Percentiles rank a stretch among this genome's conserved stretches.
Evolutionary conservation across 495 filamentous ascomycete genomes (phyloP).

Genomic region (Peziza echinospora): DNA sequence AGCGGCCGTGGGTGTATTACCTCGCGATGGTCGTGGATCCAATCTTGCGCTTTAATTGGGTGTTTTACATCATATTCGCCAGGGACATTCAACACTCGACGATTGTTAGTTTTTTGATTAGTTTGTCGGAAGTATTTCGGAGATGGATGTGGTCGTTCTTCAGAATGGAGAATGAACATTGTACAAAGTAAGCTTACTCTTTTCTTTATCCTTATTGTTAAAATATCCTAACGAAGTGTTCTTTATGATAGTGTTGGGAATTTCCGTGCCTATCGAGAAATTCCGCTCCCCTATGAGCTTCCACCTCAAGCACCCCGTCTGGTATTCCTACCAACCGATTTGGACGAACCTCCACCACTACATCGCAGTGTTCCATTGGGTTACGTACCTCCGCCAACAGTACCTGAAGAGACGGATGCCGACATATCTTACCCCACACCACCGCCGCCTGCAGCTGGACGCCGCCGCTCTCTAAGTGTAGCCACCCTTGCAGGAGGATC

Average conservation of each 20-base stretch:
- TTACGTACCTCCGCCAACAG: conserved; percentile 5
- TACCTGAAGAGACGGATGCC: not conserved
- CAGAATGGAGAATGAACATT: conserved; percentile 93
- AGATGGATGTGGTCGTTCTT: conserved; percentile 79
- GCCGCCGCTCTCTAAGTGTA: not conserved
- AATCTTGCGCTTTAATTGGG: conserved; percentile 84
- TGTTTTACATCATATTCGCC: conserved; percentile 73
- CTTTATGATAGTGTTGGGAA: not conserved
- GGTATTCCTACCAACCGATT: not conserved
- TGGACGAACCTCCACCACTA: not conserved
- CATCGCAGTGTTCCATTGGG: not conserved
- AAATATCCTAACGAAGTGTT: no score
- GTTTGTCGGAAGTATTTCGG: conserved; percentile 54
- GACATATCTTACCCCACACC: no score
- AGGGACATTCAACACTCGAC: conserved; percentile 60
- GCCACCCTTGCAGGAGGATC: not conserved
- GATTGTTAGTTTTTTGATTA: conserved; percentile 50
- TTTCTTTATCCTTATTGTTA: not conserved
- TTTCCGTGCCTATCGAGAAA: conserved; percentile 62
- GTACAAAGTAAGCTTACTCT: conserved; percentile 46
- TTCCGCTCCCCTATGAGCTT: conserved; percentile 51
- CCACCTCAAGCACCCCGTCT: conserved; percentile 22
- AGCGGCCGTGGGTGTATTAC: conserved; percentile 62
- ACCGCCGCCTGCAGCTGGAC: no score
- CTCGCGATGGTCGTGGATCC: conserved; percentile 62